A percentile compares a stretch with the other conserved stretches of the same genome.
Evolutionary conservation across 2,329 filamentous ascomycete genomes (phyloP).

Genomic region (Penicillium italicum): DNA sequence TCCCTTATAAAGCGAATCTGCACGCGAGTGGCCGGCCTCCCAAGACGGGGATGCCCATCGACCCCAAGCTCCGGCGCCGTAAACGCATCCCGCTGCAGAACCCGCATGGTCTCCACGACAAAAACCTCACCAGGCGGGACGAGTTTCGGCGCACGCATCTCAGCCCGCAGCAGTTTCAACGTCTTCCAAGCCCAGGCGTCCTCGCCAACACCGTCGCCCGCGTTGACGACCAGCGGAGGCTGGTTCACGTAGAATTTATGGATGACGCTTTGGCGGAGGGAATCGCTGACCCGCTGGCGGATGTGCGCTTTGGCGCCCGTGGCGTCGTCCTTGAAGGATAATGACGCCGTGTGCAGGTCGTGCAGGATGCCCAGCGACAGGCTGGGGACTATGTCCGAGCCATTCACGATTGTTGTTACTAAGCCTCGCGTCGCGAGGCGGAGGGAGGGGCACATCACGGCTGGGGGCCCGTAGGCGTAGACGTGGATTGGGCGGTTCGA

Average conservation of each 20-base stretch:
- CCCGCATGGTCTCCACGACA: conserved; percentile 63
- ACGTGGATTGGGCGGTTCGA: conserved; percentile 70
- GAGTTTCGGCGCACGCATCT: conserved; percentile 67
- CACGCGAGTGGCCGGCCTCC: conserved; percentile 63
- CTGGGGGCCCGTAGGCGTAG: conserved; percentile 72
- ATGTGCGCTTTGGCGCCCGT: conserved; percentile 65
- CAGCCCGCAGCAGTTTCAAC: conserved; percentile 62
- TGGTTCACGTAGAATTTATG: conserved; percentile 59
- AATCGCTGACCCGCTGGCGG: conserved; percentile 62
- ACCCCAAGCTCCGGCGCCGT: conserved; percentile 31
- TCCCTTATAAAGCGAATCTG: conserved; percentile 68
- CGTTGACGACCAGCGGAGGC: conserved; percentile 43
- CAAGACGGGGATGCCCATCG: conserved; percentile 50
- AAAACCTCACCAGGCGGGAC: conserved; percentile 75
- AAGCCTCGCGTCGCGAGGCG: conserved; percentile 68
- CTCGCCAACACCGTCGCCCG: conserved; percentile 54
- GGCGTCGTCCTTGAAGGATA: conserved; percentile 70
- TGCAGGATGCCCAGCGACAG: conserved; percentile 71
- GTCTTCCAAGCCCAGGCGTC: conserved; percentile 66
- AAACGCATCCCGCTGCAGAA: conserved; percentile 66
- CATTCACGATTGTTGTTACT: conserved; percentile 71
- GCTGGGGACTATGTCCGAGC: conserved; percentile 69
- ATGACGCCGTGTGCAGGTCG: conserved; percentile 68
- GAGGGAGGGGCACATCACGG: conserved; percentile 67
- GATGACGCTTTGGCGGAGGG: conserved; percentile 59